Evolutionary conservation across 495 filamentous ascomycete species (phyloP).

Genomic region (Hypoxylon subgilvum): DNA sequence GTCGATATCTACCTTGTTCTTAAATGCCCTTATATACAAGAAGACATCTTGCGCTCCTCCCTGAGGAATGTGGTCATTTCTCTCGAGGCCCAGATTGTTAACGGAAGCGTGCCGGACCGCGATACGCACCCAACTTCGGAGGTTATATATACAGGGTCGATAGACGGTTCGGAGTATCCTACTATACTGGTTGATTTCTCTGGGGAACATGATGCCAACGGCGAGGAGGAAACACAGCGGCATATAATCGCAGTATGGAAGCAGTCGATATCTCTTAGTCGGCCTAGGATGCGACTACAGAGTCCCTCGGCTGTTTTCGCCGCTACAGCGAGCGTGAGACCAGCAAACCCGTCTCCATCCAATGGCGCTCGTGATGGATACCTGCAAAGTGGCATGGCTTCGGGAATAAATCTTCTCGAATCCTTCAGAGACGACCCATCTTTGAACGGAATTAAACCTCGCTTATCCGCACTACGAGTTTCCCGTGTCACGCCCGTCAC

Average conservation of each 20-base stretch:
- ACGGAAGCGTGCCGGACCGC: constrained; percentile 55
- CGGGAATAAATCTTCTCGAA: constrained; percentile 81
- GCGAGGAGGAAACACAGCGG: constrained; percentile 33
- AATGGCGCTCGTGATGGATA: constrained; percentile 69
- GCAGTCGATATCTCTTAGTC: constrained; percentile 72
- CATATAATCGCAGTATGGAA: constrained; percentile 82
- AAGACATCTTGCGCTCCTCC: constrained; percentile 63
- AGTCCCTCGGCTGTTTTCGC: constrained; percentile 78
- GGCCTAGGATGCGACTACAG: constrained; percentile 79
- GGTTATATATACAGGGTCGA: constrained; percentile 66
- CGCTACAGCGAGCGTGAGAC: constrained; percentile 71
- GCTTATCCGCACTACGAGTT: constrained; percentile 79
- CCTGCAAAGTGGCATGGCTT: constrained; percentile 74
- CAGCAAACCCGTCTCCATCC: constrained; percentile 57
- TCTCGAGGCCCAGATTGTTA: constrained; percentile 74
- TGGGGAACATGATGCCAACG: constrained; percentile 51
- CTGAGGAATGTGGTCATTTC: constrained; percentile 68
- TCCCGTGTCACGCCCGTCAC: constrained; percentile 72
- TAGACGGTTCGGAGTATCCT: constrained; percentile 66
- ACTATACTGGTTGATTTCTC: constrained; percentile 60
- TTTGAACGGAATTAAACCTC: constrained; percentile 69
- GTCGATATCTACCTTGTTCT: constrained; percentile 75
- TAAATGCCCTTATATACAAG: constrained; percentile 67
- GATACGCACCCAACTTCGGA: constrained; percentile 63
- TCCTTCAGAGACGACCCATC: constrained; percentile 73